Evolutionary conservation across 768 basidiomycete genomes (phyloP).

Genomic region (Serendipita vermifera): DNA sequence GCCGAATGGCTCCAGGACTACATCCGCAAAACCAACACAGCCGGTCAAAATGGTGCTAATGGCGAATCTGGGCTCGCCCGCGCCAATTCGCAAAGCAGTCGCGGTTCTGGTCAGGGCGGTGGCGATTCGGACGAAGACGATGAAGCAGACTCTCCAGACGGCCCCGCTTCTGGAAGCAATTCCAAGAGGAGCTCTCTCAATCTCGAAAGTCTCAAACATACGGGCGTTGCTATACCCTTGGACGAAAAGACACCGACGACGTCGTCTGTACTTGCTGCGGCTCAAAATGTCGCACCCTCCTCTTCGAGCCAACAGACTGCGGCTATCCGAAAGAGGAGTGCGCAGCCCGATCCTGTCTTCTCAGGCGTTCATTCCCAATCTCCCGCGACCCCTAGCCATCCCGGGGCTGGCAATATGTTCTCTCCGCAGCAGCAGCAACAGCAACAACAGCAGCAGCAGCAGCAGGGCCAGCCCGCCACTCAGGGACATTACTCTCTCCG

Average conservation of each 20-base stretch:
- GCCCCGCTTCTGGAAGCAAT: slow-evolving; percentile 38
- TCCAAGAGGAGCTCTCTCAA: slow-evolving; percentile 66
- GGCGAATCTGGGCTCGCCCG: slow-evolving; percentile 14
- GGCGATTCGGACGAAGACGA: slow-evolving; percentile 77
- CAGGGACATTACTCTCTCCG: slow-evolving; percentile 53
- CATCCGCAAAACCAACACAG: slow-evolving; percentile 70
- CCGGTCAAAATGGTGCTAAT: slow-evolving; percentile 46
- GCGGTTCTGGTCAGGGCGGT: slow-evolving; percentile 43
- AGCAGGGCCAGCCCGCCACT: slow-evolving; percentile 28
- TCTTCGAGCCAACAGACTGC: slow-evolving; percentile 42
- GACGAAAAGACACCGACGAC: slow-evolving; percentile 86
- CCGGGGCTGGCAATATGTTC: too few relatives aligned
- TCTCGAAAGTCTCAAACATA: slow-evolving; percentile 28
- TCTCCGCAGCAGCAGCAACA: slow-evolving; percentile 44
- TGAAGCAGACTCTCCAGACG: slow-evolving; percentile 61
- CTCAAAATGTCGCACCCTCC: slow-evolving; percentile 43
- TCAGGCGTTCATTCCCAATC: neutral
- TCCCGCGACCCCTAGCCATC: neutral
- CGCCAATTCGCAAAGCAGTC: slow-evolving; percentile 38
- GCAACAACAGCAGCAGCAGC: slow-evolving; percentile 31
- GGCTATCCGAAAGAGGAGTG: slow-evolving; percentile 55
- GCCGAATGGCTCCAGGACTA: slow-evolving; percentile 88
- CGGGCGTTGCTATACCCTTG: slow-evolving; percentile 41
- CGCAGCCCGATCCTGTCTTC: slow-evolving; percentile 28
- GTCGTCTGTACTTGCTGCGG: slow-evolving; percentile 61